Evolutionary conservation across 202 grass and related monocot genomes (phyloP), one percentile per base, ranked within the genome.

Genomic region (Digitaria exilis): DNA sequence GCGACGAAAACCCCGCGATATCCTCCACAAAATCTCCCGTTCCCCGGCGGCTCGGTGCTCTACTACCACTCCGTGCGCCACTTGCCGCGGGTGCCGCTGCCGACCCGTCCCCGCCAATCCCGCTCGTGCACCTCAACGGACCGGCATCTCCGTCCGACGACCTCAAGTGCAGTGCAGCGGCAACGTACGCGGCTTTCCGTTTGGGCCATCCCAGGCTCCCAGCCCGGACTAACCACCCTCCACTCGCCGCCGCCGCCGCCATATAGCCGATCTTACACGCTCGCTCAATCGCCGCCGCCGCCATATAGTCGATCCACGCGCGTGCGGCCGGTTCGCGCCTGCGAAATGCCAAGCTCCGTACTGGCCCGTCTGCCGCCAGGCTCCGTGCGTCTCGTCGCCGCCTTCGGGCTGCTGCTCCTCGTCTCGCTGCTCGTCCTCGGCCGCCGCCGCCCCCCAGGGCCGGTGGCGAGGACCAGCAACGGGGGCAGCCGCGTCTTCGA

Each of bases 321-420:
- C 45, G 28, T 52, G 69, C 17, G 45, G 68, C 14, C 42, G 16
- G 14, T 29, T 28, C 25, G 30, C 22, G 24, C 52, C 41, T 3
- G 32, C 24, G 37, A 52, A 89, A 89, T 89, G 87, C 62, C 75
- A 67, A 76, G 39, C 17, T 2, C 43, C 80, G 70, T 64, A 43
- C 30, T 77, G 41, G 39, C 71, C 45, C 82, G 7, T 45, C n/a
- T n/a, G 21, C 54, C 65, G 12, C 4, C 60, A 17, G 52, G 10
- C 55, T 55, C 75, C 45, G 10, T 56, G 55, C 63, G 88, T 50
- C 12, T 91, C 42, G 35, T 91, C 55, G 26, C 61, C 30, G 55
- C 72, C 81, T 80, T 91, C 63, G 69, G 86, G 48, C 18, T 89
- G 10, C 13, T 84, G 30, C 69, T 85, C 69, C 73, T 91, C 82